Evolutionary conservation across 139 green algal species (phyloP).

Genomic region (Coccomyxa sp.): DNA sequence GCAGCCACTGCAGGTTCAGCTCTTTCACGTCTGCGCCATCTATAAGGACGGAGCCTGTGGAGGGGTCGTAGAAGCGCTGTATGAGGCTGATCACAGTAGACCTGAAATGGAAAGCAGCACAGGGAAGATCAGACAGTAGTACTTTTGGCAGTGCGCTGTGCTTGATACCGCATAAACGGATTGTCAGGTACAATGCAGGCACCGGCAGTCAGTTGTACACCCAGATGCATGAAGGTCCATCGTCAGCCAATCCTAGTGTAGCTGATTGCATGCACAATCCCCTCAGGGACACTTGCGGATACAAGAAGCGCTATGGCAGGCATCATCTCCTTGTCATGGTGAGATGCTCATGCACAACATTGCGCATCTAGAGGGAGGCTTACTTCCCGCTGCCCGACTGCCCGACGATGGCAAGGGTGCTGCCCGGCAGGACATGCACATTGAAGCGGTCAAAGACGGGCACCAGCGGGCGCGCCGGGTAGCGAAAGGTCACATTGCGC

Average conservation of each 20-base stretch:
- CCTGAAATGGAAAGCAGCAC: neutral
- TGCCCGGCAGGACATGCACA: slow-evolving; percentile 47
- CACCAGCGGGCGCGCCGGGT: slow-evolving; percentile 53
- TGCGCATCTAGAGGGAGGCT: neutral
- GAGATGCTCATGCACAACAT: neutral
- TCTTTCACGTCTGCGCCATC: slow-evolving; percentile 68
- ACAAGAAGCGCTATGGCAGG: no score
- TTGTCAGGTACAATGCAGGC: no score
- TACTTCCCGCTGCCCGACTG: slow-evolving; percentile 88
- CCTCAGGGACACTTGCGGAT: no score
- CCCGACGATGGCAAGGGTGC: slow-evolving; percentile 85
- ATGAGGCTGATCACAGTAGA: slow-evolving; percentile 83
- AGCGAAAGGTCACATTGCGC: slow-evolving; percentile 53
- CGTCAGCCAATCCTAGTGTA: no score
- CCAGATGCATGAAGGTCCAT: no score
- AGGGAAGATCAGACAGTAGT: no score
- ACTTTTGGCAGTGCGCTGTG: no score
- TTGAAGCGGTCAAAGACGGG: slow-evolving; percentile 64
- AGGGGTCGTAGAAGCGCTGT: slow-evolving; percentile 89
- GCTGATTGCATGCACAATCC: no score
- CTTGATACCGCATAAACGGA: no score
- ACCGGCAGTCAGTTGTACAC: no score
- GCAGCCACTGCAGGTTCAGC: slow-evolving; percentile 79
- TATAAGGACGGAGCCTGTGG: slow-evolving; percentile 47
- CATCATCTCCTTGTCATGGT: neutral